Base-by-base conservation (phyloP, 2,329 filamentous ascomycete genomes). In the Bertia moriformis region DNA sequence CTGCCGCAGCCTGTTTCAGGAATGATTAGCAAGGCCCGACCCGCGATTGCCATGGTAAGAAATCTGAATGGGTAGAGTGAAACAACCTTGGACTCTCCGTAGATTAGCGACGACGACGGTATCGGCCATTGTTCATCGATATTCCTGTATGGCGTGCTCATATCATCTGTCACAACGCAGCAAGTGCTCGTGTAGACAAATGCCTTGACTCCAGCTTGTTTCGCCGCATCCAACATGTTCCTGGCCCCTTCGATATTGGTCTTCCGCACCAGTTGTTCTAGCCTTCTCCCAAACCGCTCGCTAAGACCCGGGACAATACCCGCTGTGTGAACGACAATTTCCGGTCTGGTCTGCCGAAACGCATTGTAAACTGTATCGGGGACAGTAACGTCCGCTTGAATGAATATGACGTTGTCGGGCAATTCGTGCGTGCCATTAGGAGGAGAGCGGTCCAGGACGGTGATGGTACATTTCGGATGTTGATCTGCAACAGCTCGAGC, bases 171-270 rank as follows among this genome's bases (percentile, higher is more conserved):
- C 24, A 73, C 52, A 5, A 67, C 67, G 19, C 69, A 71, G 41
- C 67, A 67, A 47, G 59, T 67, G 48, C 67, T 71, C 19, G 71
- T 76, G 46, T 69, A 73, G 37, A 77, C 59, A 35, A 77, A 62
- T 1, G 58, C 63, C 39, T 56, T 59, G 30, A 63, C 68, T 1
- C 62, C 64, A 33, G 47, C 54, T 19, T 53, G 48, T 44, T 57
- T 56, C 1, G 65, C 59, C 3, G 62, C 63, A 3, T 62, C 52
- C 4, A 77, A 48, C 38, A 74, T 58, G 48, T 72, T 68, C 36
- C 54, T 53, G 3, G 72, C 74, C 4, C 71, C 72, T 18, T 65
- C 58, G 30, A 72, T 62, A 49, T 76, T 77, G 42, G 70, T 54
- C 15, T 52, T 55, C 45, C 63, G 67, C 18, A 71, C 61, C 15